Conservation (phyloP, 164 flowering plant genomes). For the Vitis riparia region DNA sequence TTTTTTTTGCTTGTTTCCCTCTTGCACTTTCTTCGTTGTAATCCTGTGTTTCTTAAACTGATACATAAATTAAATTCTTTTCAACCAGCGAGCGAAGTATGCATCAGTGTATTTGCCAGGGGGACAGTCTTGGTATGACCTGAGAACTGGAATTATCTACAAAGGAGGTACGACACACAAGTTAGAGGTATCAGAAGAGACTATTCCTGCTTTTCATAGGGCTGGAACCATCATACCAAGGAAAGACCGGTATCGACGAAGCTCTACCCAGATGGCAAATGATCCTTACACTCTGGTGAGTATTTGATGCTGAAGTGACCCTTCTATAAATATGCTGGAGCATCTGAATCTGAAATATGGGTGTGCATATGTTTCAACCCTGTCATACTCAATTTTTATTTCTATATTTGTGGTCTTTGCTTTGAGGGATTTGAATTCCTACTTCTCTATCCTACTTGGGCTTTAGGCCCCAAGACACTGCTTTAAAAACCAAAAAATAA, state of each 20-base stretch:
- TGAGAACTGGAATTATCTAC: conserved; percentile 68
- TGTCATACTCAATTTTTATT: too few species aligned
- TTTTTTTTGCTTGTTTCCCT: background rate
- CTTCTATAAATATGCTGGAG: too few species aligned
- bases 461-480: too few species aligned
- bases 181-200: conserved; percentile 68
- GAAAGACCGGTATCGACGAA: conserved; percentile 87
- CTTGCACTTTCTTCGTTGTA: too few species aligned
- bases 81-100: conserved; percentile 64
- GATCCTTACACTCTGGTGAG: conserved; percentile 99
- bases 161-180: conserved; percentile 74
- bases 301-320: conserved; percentile 8
- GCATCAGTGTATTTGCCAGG: conserved; percentile 86
- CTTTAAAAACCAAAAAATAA: too few species aligned
- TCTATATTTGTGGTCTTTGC: background rate
- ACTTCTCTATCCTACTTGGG: background rate
- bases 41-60: too few species aligned
- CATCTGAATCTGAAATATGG: too few species aligned
- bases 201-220: conserved; percentile 84
- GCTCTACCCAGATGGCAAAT: conserved; percentile 89
- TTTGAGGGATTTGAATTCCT: background rate
- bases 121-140: conserved; percentile 82
- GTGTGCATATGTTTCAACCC: too few species aligned
- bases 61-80: background rate
- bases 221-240: conserved; percentile 93